Evolutionary conservation across 805 yeast species (phyloP), one percentile per base, ranked within the genome.

Genomic region (Hanseniaspora thailandica): DNA sequence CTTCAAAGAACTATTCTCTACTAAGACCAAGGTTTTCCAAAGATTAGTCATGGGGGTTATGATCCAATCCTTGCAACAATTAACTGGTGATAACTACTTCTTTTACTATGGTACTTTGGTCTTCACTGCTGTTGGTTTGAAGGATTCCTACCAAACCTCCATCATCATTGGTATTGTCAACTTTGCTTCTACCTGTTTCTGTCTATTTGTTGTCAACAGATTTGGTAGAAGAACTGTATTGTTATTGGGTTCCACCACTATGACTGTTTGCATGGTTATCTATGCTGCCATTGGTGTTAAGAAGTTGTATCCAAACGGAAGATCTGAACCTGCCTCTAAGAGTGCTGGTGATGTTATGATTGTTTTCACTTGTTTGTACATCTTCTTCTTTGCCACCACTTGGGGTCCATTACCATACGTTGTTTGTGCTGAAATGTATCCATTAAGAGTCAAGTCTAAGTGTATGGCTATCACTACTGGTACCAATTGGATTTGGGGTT

Each of bases 321-420:
- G 70, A 63, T 54, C 57, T 30, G 62, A 61, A 44, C 19, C 40
- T 13, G 73, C 72, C 25, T 68, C 76, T 38, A 73, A 71, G 58
- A 71, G 80, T 55, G 77, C 81, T 43, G 87, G 86, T 68, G 68
- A 78, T 62, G 81, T 77, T 46, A 79, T 82, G 86, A 80, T 82
- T 64, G 77, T 79, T 68, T 73, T 82, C 61, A 74, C 86, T 33
- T 80, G 86, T 71, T 69, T 82, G 60, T 82, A 72, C 73, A 79
- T 82, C 57, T 80, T 81, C 75, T 79, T 73, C 73, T 81, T 82
- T 61, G 87, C 87, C 38, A 76, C 81, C 43, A 78, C 86, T 28
- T 82, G 87, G 87, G 87, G 85, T 57, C 84, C 86, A 63, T 75
- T 77, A 60, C 78, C 76, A 47, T 81, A 72, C 66, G 78, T 79